Conservation (phyloP, 805 yeast genomes). For the Huiozyma sinensis region DNA sequence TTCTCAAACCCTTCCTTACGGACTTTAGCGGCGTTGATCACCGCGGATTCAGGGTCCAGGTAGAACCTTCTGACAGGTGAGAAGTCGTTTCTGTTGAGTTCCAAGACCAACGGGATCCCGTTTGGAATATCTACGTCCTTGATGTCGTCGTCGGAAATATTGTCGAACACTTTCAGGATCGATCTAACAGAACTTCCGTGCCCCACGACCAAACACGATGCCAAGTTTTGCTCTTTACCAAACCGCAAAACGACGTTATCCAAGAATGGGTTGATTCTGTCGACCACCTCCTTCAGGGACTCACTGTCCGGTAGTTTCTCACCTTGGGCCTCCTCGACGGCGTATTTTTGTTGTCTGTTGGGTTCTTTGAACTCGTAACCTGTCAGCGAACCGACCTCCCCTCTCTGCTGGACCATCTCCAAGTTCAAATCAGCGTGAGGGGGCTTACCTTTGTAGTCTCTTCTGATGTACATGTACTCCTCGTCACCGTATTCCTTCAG, state of each 20-base stretch:
- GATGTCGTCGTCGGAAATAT: constrained; percentile 55
- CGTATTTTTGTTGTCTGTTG: constrained; percentile 25
- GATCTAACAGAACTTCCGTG: constrained; percentile 81
- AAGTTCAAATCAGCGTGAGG: constrained; percentile 31
- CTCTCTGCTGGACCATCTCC: constrained; percentile 33
- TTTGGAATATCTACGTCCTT: constrained; percentile 72
- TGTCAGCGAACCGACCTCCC: constrained; percentile 21
- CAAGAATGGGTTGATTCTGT: constrained; percentile 51
- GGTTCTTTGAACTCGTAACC: constrained; percentile 30
- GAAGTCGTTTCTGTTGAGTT: constrained; percentile 39
- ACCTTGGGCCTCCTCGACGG: constrained; percentile 29
- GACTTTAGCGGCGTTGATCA: constrained; percentile 67
- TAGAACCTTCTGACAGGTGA: constrained; percentile 46
- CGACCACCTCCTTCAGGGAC: constrained; percentile 61
- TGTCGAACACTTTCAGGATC: constrained; percentile 55
- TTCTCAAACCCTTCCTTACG: constrained; percentile 57
- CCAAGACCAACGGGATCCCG: constrained; percentile 68
- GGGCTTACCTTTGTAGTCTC: constrained; percentile 70
- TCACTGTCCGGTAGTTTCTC: constrained; percentile 56
- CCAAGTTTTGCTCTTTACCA: constrained; percentile 38
- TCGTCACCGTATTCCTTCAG: constrained; percentile 58
- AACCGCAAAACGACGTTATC: constrained; percentile 37
- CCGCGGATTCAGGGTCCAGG: constrained; percentile 73
- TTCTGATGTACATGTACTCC: constrained; percentile 67
- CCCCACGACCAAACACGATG: constrained; percentile 58